Evolutionary conservation across 495 filamentous ascomycete genomes (phyloP).

Genomic region (Daldinia vernicosa): DNA sequence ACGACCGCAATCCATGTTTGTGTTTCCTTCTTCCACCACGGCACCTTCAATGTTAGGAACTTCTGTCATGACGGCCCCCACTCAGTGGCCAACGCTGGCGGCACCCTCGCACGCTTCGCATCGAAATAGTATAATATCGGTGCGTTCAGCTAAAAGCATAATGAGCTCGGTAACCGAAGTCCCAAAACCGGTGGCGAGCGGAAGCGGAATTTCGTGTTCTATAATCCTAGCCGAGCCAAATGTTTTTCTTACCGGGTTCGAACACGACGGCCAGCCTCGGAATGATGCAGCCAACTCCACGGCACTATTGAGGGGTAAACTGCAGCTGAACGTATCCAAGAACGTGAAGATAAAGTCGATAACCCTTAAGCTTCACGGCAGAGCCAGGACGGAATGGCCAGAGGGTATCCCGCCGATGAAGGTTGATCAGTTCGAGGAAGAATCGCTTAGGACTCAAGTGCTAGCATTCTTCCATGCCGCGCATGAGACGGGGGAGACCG

Average conservation of each 20-base stretch:
- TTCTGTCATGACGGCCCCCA: conserved; percentile 41
- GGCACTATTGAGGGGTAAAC: conserved; percentile 84
- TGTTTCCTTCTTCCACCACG: conserved; percentile 33
- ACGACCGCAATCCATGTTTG: conserved; percentile 40
- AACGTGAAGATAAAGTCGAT: conserved; percentile 95
- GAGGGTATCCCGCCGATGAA: conserved; percentile 96
- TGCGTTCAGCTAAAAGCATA: conserved; percentile 54
- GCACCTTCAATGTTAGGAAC: conserved; percentile 38
- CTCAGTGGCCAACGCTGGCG: conserved; percentile 34
- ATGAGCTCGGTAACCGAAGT: conserved; percentile 56
- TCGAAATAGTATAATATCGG: conserved; percentile 56
- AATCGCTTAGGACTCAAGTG: conserved; percentile 77
- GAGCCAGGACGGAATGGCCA: conserved; percentile 93
- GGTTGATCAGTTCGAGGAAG: conserved; percentile 80
- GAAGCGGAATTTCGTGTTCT: conserved; percentile 74
- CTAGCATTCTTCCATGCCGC: conserved; percentile 86
- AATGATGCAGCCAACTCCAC: conserved; percentile 66
- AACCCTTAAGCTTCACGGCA: conserved; percentile 83
- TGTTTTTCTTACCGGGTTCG: conserved; percentile 89
- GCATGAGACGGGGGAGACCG: conserved; percentile 60
- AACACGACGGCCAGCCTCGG: conserved; percentile 74
- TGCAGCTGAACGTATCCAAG: conserved; percentile 86
- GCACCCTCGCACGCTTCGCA: conserved; percentile 40
- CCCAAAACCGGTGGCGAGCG: conserved; percentile 76
- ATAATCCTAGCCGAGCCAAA: conserved; percentile 88